Evolutionary conservation across 2,329 filamentous ascomycete genomes (phyloP).

Genomic region (Whalleya microplaca): DNA sequence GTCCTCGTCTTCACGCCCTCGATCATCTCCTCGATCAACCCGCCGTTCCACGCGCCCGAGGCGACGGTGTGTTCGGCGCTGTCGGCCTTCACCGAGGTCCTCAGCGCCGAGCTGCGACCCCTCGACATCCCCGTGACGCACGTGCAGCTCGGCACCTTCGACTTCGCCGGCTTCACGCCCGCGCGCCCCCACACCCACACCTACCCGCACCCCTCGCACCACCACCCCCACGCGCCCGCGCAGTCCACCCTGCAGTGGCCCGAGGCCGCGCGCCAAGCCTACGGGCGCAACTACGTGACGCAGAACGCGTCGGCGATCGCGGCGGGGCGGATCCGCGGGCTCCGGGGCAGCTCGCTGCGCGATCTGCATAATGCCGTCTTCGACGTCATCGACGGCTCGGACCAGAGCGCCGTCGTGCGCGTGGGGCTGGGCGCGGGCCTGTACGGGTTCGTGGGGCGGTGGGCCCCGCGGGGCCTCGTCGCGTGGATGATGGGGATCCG

Average conservation of each 20-base stretch:
- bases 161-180: conserved; percentile 71
- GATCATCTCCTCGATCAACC: conserved; percentile 78
- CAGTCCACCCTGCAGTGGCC: conserved; percentile 65
- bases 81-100: conserved; percentile 80
- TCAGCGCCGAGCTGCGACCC: conserved; percentile 77
- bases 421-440: conserved; percentile 83
- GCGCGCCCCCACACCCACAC: conserved; percentile 43
- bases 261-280: conserved; percentile 61
- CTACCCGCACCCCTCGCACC: conserved; percentile 32
- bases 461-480: conserved; percentile 77
- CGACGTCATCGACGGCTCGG: conserved; percentile 76
- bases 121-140: conserved; percentile 81
- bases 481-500: conserved; percentile 90
- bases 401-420: conserved; percentile 66
- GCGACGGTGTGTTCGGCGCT: conserved; percentile 84
- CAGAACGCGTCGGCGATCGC: conserved; percentile 60
- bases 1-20: conserved; percentile 79
- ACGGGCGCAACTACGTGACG: conserved; percentile 63
- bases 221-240: conserved; percentile 39
- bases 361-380: conserved; percentile 87
- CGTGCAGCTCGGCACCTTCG: conserved; percentile 89
- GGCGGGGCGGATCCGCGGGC: conserved; percentile 59
- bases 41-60: conserved; percentile 83
- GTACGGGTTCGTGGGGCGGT: conserved; percentile 84
- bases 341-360: conserved; percentile 72